These are phyloP conservation scores for Glycine latifolia DNA, from an alignment of 306 rosid species.

Conservation along the genomic window DNA sequence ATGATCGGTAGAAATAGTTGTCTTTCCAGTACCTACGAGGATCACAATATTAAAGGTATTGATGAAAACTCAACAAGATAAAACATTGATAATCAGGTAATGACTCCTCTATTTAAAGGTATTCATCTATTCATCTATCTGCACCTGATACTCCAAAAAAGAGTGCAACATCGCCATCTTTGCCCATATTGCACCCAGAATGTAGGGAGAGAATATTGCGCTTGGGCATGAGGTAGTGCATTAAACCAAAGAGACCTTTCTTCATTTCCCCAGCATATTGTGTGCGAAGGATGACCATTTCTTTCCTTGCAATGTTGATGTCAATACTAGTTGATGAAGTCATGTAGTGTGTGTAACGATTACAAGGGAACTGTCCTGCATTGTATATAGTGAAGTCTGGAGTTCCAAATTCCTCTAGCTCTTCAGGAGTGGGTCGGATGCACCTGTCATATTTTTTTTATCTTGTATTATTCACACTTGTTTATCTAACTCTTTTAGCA, in stretches of 20 bases:
- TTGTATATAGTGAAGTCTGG: conserved; percentile 90
- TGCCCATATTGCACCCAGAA: conserved; percentile 90
- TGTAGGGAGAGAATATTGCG: conserved; percentile 81
- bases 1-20: conserved; percentile 81
- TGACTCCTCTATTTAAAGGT: conserved; percentile 7
- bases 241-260: conserved; percentile 81
- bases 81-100: conserved; percentile 19
- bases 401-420: conserved; percentile 78
- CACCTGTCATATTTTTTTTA: conserved; percentile 61
- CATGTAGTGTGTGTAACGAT: conserved; percentile 90
- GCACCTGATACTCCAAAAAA: conserved; percentile 89
- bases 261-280: conserved; percentile 95
- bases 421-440: conserved; percentile 77
- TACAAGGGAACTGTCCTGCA: conserved; percentile 86
- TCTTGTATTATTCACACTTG: not conserved
- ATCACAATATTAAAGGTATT: conserved; percentile 1
- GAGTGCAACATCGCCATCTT: conserved; percentile 82
- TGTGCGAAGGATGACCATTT: conserved; percentile 91
- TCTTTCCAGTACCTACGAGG: conserved; percentile 76
- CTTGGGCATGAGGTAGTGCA: conserved; percentile 92
- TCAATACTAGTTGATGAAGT: conserved; percentile 88
- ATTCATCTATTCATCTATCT: not conserved
- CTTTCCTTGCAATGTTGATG: conserved; percentile 76
- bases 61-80: conserved; percentile 22
- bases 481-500: not conserved